phyloP scores from a whole-genome alignment of 495 filamentous ascomycete genomes.

The Annulohypoxylon bovei region DNA sequence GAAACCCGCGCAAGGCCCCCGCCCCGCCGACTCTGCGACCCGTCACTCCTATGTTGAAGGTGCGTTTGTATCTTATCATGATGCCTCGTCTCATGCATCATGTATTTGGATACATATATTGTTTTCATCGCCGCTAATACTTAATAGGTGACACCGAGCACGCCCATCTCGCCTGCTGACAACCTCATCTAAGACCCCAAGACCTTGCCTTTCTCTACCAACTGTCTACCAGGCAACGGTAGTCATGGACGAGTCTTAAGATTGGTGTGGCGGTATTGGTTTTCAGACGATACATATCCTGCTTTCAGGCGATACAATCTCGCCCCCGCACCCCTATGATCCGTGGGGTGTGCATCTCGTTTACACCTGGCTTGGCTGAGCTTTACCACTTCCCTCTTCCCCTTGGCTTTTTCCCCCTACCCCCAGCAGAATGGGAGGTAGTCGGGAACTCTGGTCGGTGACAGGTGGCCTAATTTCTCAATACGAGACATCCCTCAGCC shows the following conservation, averaged over 20 bases:
- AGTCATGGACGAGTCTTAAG: not conserved
- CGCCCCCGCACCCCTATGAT: too few relatives aligned
- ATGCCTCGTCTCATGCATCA: too few relatives aligned
- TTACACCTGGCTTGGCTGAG: not conserved
- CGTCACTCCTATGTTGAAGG: conserved; percentile 30
- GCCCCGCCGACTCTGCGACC: conserved; percentile 32
- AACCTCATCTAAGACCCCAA: conserved; percentile 30
- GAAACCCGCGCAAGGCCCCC: conserved; percentile 42
- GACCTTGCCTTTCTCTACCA: not conserved
- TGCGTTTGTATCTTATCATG: conserved; percentile 12
- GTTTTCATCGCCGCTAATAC: not conserved
- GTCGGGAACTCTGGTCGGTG: not conserved
- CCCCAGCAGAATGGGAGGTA: not conserved
- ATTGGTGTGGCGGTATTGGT: too few relatives aligned
- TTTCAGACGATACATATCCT: too few relatives aligned
- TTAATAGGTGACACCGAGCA: conserved; percentile 26
- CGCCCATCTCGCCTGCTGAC: conserved; percentile 35
- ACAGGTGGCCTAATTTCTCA: not conserved
- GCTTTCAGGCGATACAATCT: too few relatives aligned
- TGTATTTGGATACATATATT: too few relatives aligned
- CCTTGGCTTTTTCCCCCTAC: not conserved
- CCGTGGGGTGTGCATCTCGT: too few relatives aligned
- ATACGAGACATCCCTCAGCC: not conserved
- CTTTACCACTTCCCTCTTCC: not conserved
- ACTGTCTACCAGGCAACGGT: not conserved